phyloP scores from a whole-genome alignment of 2,329 filamentous ascomycete species.

The Trichoderma guizhouense region DNA sequence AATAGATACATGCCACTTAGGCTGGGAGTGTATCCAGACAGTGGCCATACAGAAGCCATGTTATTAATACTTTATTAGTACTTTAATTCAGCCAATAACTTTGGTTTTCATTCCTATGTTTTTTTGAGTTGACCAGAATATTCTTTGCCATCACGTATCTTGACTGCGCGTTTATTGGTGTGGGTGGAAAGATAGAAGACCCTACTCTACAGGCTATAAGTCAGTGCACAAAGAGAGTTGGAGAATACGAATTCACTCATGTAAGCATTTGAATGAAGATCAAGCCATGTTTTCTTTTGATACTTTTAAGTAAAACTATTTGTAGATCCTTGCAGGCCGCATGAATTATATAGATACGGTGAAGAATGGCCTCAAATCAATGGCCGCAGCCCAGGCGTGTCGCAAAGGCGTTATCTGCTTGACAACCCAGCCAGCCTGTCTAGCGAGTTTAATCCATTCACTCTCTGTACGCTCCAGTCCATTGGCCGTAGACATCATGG shows the following conservation, averaged over 20 bases:
- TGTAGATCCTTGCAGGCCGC: background rate
- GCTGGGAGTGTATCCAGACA: background rate
- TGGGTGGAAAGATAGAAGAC: background rate
- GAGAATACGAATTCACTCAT: background rate
- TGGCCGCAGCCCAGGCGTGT: conserved; percentile 9
- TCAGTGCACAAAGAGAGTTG: background rate
- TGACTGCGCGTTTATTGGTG: background rate
- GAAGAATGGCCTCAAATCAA: conserved; percentile 2
- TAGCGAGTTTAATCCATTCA: conserved; percentile 31
- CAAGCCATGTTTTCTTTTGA: background rate
- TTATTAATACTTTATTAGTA: background rate
- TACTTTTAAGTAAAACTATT: no score
- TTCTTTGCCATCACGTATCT: background rate
- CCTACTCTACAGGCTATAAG: background rate
- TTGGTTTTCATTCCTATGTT: background rate
- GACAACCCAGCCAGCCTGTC: conserved; percentile 31
- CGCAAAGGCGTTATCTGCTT: background rate
- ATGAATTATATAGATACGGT: background rate
- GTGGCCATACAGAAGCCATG: background rate
- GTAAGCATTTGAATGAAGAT: background rate
- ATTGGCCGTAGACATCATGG: conserved; percentile 37
- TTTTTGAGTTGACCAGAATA: background rate
- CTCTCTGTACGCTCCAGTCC: conserved; percentile 32
- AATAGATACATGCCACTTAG: background rate
- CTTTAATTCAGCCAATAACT: background rate